Percentiles rank a stretch among this genome's conserved stretches.
phyloP scores from a whole-genome alignment of 805 yeast genomes.

The Starmerella apis region DNA sequence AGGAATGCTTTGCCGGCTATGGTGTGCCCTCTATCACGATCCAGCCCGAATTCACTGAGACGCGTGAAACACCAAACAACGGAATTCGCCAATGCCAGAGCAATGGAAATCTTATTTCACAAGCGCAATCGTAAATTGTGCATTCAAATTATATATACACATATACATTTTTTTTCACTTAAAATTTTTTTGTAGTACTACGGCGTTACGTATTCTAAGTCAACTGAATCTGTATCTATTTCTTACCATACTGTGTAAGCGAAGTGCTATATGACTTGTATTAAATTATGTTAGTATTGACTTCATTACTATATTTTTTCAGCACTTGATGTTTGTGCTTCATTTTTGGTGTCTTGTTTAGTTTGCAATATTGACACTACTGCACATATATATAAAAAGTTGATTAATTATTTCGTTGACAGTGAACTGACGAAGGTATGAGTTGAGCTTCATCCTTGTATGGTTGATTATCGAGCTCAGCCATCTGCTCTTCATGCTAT shows the following conservation, averaged over 20 bases:
- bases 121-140: neutral
- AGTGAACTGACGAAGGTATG: neutral
- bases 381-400: too few species aligned
- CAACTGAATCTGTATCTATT: too few species aligned
- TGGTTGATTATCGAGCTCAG: neutral
- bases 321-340: too few species aligned
- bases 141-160: neutral
- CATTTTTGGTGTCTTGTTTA: too few species aligned
- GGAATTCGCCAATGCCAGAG: conserved; percentile 21
- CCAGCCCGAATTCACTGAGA: conserved; percentile 72
- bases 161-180: neutral
- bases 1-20: conserved; percentile 66
- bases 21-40: conserved; percentile 91
- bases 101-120: conserved; percentile 19
- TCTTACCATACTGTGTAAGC: too few species aligned
- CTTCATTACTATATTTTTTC: too few species aligned
- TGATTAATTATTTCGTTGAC: too few species aligned
- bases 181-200: neutral
- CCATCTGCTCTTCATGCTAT: neutral
- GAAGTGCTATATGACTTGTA: too few species aligned
- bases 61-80: neutral
- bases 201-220: too few species aligned
- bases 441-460: neutral
- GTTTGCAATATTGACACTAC: too few species aligned
- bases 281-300: too few species aligned